Conservation (phyloP, 768 basidiomycete genomes). For the Macrolepiota albuminosa region DNA sequence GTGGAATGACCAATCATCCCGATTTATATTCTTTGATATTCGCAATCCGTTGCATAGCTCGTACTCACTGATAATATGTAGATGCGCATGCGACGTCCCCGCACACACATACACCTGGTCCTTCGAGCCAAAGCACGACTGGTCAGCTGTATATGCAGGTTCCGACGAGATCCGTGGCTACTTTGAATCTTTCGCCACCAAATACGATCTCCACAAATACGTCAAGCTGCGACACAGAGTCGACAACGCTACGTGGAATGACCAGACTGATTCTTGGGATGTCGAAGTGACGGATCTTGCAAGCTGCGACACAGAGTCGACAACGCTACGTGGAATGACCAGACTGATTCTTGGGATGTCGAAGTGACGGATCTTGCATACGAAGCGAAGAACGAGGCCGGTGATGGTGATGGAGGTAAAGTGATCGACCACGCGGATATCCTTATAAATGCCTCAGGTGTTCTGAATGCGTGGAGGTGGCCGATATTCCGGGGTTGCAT, state of each 20-base stretch:
- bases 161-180: constrained; percentile 26
- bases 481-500: constrained; percentile 31
- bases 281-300: constrained; percentile 23
- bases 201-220: constrained; percentile 28
- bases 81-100: constrained; percentile 29
- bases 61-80: constrained; percentile 2
- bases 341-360: constrained; percentile 24
- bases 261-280: constrained; percentile 22
- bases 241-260: constrained; percentile 26
- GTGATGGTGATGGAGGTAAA: constrained; percentile 6
- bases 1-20: neutral
- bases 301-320: constrained; percentile 23
- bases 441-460: constrained; percentile 27
- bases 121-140: constrained; percentile 28
- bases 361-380: constrained; percentile 17
- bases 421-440: constrained; percentile 26
- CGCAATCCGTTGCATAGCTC: neutral
- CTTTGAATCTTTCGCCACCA: constrained; percentile 23
- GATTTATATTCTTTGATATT: neutral
- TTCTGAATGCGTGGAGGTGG: constrained; percentile 35
- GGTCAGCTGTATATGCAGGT: constrained; percentile 28
- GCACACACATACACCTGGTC: constrained; percentile 29
- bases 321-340: constrained; percentile 26
- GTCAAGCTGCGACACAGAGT: constrained; percentile 24
- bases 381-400: neutral